Base-by-base conservation (phyloP, 768 basidiomycete species). In the Kwoniella shandongensis region DNA sequence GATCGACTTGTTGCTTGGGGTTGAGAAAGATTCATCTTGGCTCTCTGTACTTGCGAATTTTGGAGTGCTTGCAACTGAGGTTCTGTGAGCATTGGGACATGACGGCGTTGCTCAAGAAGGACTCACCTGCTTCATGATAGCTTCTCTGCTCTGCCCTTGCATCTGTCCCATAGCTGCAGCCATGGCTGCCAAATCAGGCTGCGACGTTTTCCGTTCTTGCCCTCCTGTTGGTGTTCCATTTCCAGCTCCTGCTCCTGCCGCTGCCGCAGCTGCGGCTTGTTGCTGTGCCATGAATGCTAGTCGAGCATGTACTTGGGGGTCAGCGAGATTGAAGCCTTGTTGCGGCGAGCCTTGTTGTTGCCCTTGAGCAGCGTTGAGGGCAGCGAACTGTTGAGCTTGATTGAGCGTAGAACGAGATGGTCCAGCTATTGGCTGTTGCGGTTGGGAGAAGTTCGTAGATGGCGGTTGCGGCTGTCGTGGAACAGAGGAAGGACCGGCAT, bases 81-180 rank as follows among this genome's bases (percentile, higher is more conserved):
- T 3, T 18, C 35, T 36, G 38, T 44, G 27, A 52, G 44, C 23
- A 40, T 38, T 39, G 17, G 7, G 30, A n/a, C 46, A 51, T 30
- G 10, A 44, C 44, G 6, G 29, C n/a, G 45, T 2, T n/a, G 25
- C 11, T 20, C 44, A 27, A 30, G 1, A 7, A 17, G 7, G 45
- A 60, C 64, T 58, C 23, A 70, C 65, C 60, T 70, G 68, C 47
- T 62, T 66, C 57, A 70, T 54, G 27, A 70, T 63, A 11, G 65
- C 63, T 35, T 70, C 68, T 46, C 65, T 66, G 25, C 48, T 62
- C 7, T 51, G 51, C 17, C 60, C 62, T n/a, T 52, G 55, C 45
- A 62, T 54, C 26, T 51, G 51, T 40, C 45, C 58, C 47, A 66
- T 51, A 5, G 51, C 36, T 29, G n/a, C 39, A 4, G 62, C 63